A percentile compares a stretch with the other conserved stretches of the same genome.
Conservation (phyloP, 371 early-diverging fungal species). For the Blakeslea trispora region DNA sequence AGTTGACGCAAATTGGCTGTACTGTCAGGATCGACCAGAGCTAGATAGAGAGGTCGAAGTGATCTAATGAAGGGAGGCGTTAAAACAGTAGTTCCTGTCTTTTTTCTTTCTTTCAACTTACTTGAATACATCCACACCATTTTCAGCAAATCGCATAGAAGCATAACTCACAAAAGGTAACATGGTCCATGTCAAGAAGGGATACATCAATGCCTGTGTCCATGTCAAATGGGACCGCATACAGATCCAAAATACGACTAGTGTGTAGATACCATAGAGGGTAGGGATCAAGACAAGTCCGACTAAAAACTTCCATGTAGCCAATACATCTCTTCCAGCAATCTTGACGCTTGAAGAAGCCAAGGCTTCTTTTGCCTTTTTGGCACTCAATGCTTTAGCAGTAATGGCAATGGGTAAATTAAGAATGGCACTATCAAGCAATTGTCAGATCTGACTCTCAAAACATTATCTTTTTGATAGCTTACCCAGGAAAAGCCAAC, state of each 20-base stretch:
- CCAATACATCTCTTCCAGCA: slow-evolving; percentile 90
- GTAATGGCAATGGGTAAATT: slow-evolving; percentile 80
- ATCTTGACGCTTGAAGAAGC: slow-evolving; percentile 91
- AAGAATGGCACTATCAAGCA: slow-evolving; percentile 59
- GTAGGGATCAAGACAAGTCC: slow-evolving; percentile 79
- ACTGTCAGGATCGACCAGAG: slow-evolving; percentile 63
- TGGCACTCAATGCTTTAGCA: slow-evolving; percentile 69
- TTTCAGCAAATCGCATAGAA: slow-evolving; percentile 86
- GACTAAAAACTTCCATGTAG: slow-evolving; percentile 96
- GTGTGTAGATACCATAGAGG: slow-evolving; percentile 73
- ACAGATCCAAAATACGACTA: slow-evolving; percentile 52
- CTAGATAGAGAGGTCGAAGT: slow-evolving; percentile 80
- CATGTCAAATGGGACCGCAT: slow-evolving; percentile 40
- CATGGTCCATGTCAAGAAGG: slow-evolving; percentile 58
- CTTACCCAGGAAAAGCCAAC: slow-evolving; percentile 86
- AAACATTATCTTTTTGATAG: background rate
- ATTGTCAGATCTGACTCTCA: background rate
- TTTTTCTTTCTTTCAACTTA: no score
- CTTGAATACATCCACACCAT: slow-evolving; percentile 85
- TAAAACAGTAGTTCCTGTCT: no score
- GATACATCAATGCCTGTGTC: slow-evolving; percentile 37
- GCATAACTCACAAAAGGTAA: slow-evolving; percentile 79
- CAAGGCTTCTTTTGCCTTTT: slow-evolving; percentile 88
- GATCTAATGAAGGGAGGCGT: no score
- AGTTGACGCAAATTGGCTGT: slow-evolving; percentile 61